phyloP scores from a whole-genome alignment of 257 asterid species.

The Fraxinus americana region DNA sequence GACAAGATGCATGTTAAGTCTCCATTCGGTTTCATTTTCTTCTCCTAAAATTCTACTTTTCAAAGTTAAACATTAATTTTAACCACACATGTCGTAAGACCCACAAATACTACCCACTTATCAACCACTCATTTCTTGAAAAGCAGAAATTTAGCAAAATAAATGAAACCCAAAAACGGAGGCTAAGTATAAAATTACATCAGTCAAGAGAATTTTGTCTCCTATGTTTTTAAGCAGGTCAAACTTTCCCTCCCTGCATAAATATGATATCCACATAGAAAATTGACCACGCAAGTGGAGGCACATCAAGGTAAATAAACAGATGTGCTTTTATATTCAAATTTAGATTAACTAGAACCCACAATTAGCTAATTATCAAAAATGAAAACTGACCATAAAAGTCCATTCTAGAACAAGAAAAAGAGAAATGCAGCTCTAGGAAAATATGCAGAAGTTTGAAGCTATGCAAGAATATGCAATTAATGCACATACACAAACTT shows the following conservation, averaged over 20 bases:
- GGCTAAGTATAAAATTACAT: not conserved
- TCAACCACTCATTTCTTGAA: no score
- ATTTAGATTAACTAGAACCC: not conserved
- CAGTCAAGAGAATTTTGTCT: not conserved
- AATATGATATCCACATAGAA: not conserved
- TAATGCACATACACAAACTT: not conserved
- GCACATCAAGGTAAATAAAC: not conserved
- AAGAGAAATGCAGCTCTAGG: not conserved
- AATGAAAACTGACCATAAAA: not conserved
- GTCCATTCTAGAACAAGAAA: not conserved
- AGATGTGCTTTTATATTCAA: not conserved
- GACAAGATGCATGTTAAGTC: not conserved
- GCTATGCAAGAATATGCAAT: not conserved
- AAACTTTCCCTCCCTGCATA: not conserved
- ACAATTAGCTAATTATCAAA: not conserved
- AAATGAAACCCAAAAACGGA: no score
- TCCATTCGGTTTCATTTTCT: no score
- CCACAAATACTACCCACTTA: no score
- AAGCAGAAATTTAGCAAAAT: no score
- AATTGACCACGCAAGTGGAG: constrained; percentile 1
- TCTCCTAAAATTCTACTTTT: no score
- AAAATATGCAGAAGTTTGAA: not conserved
- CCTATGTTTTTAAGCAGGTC: not conserved
- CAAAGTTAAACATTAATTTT: no score
- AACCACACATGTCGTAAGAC: no score